These are phyloP conservation scores for Cenchrus fungigraminus DNA, from an alignment of 176 grass and related monocot genomes.

Conservation along the genomic window DNA sequence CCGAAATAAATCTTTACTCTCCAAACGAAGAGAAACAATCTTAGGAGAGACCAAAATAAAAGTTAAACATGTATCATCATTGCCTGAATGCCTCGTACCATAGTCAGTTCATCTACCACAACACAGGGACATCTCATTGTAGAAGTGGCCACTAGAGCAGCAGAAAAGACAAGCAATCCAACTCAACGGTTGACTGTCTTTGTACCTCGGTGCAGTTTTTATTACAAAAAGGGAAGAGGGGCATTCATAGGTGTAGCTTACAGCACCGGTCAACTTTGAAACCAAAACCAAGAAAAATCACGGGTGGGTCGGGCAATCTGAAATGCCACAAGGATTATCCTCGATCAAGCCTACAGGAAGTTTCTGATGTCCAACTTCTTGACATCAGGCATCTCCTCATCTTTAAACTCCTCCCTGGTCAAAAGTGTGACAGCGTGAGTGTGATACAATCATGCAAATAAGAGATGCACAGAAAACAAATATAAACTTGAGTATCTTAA, in stretches of 20 bases:
- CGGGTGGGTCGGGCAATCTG: not conserved
- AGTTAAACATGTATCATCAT: conserved; percentile 14
- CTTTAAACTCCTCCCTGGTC: conserved; percentile 95
- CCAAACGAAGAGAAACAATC: not conserved
- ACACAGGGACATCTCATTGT: conserved; percentile 25
- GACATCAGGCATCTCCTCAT: conserved; percentile 81
- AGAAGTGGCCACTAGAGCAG: not conserved
- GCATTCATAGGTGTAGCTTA: conserved; percentile 47
- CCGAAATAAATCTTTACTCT: too few species aligned
- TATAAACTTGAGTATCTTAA: not conserved
- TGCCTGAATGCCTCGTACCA: not conserved
- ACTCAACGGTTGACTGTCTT: not conserved
- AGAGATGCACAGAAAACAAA: not conserved
- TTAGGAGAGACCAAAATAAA: not conserved
- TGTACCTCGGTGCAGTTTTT: conserved; percentile 54
- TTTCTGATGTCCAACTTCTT: conserved; percentile 87
- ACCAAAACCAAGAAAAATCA: conserved; percentile 34
- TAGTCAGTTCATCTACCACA: conserved; percentile 4
- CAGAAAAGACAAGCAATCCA: conserved; percentile 5
- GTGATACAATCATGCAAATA: not conserved
- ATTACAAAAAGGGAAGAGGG: conserved; percentile 50
- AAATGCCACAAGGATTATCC: not conserved
- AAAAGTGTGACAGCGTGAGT: not conserved
- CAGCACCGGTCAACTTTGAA: conserved; percentile 35
- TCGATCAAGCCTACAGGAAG: conserved; percentile 56